Conservation (phyloP, 2,329 filamentous ascomycete genomes). For the Scytalidium sp. region DNA sequence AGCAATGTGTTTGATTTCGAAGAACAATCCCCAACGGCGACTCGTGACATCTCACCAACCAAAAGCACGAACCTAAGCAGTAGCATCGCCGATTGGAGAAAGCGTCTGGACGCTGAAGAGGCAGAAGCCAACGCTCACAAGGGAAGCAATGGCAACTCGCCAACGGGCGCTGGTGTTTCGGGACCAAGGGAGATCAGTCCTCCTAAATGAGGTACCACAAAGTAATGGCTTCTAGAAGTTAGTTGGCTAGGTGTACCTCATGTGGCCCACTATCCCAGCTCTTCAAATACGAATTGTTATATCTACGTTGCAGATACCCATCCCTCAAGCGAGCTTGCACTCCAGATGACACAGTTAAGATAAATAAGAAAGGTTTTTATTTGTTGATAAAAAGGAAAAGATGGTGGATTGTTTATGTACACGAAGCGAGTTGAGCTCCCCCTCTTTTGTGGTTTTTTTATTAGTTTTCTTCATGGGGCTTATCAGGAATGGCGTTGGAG, state of each 20-base stretch:
- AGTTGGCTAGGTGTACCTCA: background rate
- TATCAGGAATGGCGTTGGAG: background rate
- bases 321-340: background rate
- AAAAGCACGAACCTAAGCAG: conserved; percentile 57
- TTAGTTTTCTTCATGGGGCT: background rate
- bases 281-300: background rate
- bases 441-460: background rate
- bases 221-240: background rate
- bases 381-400: background rate
- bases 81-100: conserved; percentile 76
- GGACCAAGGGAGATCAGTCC: background rate
- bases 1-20: conserved; percentile 84
- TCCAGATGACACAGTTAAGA: background rate
- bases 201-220: background rate
- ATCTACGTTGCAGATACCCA: background rate
- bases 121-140: conserved; percentile 18
- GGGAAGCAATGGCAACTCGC: conserved; percentile 9
- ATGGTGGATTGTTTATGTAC: background rate
- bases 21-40: conserved; percentile 29
- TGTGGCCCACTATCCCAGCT: background rate
- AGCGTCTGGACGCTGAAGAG: conserved; percentile 61
- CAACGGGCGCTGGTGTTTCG: background rate
- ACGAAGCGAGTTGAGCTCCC: background rate
- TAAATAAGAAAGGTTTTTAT: background rate
- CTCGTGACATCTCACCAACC: conserved; percentile 38